Evolutionary conservation across 768 basidiomycete genomes (phyloP).

Genomic region (Mycena sanguinolenta): DNA sequence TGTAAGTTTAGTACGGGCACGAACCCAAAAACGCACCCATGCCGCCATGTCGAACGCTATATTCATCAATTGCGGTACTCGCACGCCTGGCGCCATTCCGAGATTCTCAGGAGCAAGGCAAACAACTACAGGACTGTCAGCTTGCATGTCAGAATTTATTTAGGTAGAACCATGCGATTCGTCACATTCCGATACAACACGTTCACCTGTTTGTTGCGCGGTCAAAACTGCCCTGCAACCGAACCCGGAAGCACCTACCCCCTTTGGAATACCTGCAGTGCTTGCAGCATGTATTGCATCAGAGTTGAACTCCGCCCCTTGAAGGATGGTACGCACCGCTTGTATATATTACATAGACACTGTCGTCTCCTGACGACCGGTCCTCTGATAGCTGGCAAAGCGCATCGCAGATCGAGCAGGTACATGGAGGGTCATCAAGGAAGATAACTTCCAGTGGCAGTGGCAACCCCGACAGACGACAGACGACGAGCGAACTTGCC

Average conservation of each 20-base stretch:
- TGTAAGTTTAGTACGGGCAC: slow-evolving; percentile 39
- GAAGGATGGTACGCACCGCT: slow-evolving; percentile 56
- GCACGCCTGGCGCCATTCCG: slow-evolving; percentile 67
- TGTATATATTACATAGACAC: slow-evolving; percentile 73
- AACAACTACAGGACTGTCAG: slow-evolving; percentile 50
- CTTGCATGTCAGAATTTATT: neutral
- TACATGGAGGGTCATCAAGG: slow-evolving; percentile 50
- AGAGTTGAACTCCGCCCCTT: slow-evolving; percentile 4
- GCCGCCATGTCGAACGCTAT: slow-evolving; percentile 78
- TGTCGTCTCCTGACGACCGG: slow-evolving; percentile 54
- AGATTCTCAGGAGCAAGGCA: slow-evolving; percentile 66
- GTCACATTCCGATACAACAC: slow-evolving; percentile 72
- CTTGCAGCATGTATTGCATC: slow-evolving; percentile 46
- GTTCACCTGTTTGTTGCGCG: slow-evolving; percentile 54
- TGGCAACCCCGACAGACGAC: slow-evolving; percentile 46
- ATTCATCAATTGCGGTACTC: slow-evolving; percentile 72
- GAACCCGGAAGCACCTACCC: slow-evolving; percentile 39
- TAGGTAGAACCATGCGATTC: slow-evolving; percentile 55
- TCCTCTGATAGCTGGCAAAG: slow-evolving; percentile 56
- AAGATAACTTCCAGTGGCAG: slow-evolving; percentile 37
- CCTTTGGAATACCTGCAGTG: slow-evolving; percentile 71
- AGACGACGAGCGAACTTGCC: slow-evolving; percentile 55
- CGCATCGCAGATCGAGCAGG: slow-evolving; percentile 39
- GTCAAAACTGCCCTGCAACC: neutral
- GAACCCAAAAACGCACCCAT: slow-evolving; percentile 52